Percentiles rank a stretch among this genome's conserved stretches.
Conservation (phyloP, 2,329 filamentous ascomycete species). For the Curvularia eragrostidis region DNA sequence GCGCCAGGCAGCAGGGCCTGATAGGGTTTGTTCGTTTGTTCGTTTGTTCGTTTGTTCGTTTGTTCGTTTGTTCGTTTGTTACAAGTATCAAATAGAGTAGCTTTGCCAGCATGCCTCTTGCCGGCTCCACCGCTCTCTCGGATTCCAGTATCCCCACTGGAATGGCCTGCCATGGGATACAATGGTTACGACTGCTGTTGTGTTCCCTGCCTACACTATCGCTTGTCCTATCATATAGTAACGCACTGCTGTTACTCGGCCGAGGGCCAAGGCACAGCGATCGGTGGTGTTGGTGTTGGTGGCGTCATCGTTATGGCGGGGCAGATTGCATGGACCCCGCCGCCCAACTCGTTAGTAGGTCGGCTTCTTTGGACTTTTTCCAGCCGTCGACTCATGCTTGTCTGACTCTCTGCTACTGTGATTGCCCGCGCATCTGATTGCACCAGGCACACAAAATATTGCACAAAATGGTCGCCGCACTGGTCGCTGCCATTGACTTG, state of each 20-base stretch:
- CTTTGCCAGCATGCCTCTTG: background rate
- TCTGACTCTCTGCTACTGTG: conserved; percentile 1
- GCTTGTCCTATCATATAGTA: background rate
- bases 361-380: conserved; percentile 17
- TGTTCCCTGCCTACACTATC: background rate
- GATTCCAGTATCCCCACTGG: background rate
- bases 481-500: conserved; percentile 59
- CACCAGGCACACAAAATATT: conserved; percentile 7
- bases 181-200: background rate
- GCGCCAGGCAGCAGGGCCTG: no score
- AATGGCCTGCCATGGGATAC: background rate
- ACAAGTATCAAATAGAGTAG: background rate
- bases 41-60: no score
- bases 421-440: background rate
- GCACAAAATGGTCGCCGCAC: conserved; percentile 52
- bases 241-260: background rate
- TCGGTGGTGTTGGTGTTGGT: background rate
- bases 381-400: conserved; percentile 8
- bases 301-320: conserved; percentile 20
- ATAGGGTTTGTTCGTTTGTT: no score
- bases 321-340: conserved; percentile 20
- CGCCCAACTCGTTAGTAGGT: conserved; percentile 13
- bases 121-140: background rate
- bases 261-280: background rate
- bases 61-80: background rate